A percentile compares a stretch with the other conserved stretches of the same genome.
Conservation (phyloP, 306 rosid genomes). For the Ceratonia siliqua region DNA sequence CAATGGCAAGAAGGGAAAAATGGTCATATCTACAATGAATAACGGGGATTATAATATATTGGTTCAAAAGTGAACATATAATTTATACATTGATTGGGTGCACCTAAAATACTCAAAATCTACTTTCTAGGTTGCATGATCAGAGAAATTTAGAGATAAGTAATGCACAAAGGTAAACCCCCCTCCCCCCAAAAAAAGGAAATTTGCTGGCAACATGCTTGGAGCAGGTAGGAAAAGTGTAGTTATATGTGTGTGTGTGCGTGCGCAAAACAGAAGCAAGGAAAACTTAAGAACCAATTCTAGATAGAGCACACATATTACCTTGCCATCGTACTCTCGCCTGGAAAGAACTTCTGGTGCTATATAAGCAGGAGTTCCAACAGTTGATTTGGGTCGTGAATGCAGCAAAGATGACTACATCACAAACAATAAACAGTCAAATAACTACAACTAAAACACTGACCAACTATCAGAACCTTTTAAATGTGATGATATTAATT, state of each 20-base stretch:
- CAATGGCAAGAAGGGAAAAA: constrained; percentile 17
- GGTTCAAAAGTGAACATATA: not conserved
- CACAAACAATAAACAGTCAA: constrained; percentile 13
- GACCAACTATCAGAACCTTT: not conserved
- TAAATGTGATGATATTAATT: constrained; percentile 16
- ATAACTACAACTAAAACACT: not conserved
- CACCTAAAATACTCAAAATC: constrained; percentile 6
- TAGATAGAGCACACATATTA: constrained; percentile 18
- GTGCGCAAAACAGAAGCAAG: constrained; percentile 5
- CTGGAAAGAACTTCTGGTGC: constrained; percentile 75
- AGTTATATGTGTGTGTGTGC: too few species aligned
- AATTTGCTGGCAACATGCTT: not conserved
- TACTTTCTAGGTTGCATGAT: not conserved
- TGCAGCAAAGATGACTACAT: constrained; percentile 67
- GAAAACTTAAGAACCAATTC: constrained; percentile 6
- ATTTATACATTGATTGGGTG: not conserved
- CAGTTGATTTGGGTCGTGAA: constrained; percentile 69
- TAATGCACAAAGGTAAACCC: not conserved
- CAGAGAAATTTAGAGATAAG: not conserved
- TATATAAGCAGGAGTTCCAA: constrained; percentile 72
- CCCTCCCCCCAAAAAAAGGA: not conserved
- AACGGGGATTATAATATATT: not conserved
- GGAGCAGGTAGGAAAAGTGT: constrained; percentile 2
- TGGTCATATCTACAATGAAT: not conserved
- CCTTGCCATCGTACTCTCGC: constrained; percentile 69